Evolutionary conservation across 2,329 filamentous ascomycete genomes (phyloP).

Genomic region (Paraconiothyrium brasiliense): DNA sequence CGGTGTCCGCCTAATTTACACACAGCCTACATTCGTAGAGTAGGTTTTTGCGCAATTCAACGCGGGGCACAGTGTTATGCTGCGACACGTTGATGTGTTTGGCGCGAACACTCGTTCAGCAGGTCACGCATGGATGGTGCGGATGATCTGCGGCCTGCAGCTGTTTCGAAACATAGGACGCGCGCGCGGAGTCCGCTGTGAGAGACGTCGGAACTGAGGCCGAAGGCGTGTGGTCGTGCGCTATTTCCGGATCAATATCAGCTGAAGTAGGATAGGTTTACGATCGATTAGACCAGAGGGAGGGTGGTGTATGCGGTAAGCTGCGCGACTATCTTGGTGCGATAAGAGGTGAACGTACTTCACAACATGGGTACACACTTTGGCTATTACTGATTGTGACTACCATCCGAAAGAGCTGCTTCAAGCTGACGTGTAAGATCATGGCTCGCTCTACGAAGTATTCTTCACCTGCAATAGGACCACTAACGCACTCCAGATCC

Average conservation of each 20-base stretch:
- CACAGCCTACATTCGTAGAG: background rate
- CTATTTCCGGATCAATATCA: background rate
- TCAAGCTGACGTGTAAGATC: background rate
- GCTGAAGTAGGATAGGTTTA: background rate
- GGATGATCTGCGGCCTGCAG: constrained; percentile 7
- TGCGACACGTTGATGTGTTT: background rate
- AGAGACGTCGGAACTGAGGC: constrained; percentile 1
- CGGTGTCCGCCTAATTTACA: background rate
- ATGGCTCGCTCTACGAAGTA: background rate
- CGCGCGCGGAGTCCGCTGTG: constrained; percentile 6
- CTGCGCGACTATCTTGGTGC: background rate
- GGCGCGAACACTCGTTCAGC: constrained; percentile 15
- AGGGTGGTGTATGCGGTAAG: background rate
- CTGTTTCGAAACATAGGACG: constrained; percentile 9
- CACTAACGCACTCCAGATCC: background rate
- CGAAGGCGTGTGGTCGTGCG: background rate
- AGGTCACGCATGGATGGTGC: constrained; percentile 4
- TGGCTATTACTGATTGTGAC: background rate
- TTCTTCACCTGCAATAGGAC: background rate
- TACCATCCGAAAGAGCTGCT: background rate
- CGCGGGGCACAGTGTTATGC: background rate
- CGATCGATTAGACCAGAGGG: background rate
- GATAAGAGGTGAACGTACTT: background rate
- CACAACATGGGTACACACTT: background rate
- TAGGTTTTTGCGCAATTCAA: background rate